Evolutionary conservation across 208 protist species (phyloP).

Genomic region (Leishmania gerbilli): DNA sequence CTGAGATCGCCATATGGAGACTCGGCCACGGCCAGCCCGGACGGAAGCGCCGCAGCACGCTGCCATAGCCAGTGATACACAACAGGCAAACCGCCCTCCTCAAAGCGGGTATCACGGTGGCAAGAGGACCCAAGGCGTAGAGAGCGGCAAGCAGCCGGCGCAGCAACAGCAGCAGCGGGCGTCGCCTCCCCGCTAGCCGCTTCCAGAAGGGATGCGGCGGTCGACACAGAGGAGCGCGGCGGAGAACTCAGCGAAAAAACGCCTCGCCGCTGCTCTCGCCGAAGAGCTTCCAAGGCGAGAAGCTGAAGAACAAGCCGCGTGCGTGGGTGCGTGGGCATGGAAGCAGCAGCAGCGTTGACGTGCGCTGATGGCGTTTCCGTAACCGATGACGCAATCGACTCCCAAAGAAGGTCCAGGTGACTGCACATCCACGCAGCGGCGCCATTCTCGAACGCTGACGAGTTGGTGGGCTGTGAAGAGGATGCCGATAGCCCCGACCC

Average conservation of each 20-base stretch:
- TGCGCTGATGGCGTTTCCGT: background rate
- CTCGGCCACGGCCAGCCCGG: background rate
- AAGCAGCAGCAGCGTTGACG: background rate
- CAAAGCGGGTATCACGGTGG: background rate
- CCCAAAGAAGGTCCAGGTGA: slow-evolving; percentile 28
- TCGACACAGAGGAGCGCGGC: background rate
- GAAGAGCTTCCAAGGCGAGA: slow-evolving; percentile 11
- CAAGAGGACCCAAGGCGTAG: background rate
- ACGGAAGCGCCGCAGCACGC: slow-evolving; percentile 27
- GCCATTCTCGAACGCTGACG: slow-evolving; percentile 4
- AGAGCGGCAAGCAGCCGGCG: background rate
- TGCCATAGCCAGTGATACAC: slow-evolving; percentile 33
- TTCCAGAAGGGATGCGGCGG: background rate
- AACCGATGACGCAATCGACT: background rate
- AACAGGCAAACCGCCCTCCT: background rate
- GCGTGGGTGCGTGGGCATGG: slow-evolving; percentile 7
- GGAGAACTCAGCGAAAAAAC: background rate
- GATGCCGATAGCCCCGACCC: background rate
- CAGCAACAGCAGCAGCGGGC: background rate
- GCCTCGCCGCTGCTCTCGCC: background rate
- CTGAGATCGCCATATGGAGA: slow-evolving; percentile 5
- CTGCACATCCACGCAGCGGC: slow-evolving; percentile 32
- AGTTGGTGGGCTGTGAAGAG: background rate
- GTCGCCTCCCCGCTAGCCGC: background rate
- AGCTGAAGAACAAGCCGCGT: slow-evolving; percentile 20